phyloP scores from a whole-genome alignment of 805 yeast species.

The Monosporozyma servazzii region DNA sequence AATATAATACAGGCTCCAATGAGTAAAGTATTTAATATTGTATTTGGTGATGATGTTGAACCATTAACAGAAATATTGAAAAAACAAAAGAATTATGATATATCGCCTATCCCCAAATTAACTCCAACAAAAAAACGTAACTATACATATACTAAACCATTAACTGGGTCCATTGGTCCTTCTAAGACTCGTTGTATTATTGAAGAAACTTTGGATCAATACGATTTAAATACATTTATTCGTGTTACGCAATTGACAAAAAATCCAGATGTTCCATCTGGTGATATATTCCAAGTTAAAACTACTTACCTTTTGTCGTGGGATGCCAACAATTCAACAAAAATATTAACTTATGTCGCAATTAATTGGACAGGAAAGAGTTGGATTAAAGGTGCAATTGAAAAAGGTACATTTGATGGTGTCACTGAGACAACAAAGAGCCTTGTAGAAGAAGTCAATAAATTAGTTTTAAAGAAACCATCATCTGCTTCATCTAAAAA shows the following conservation, averaged over 20 bases:
- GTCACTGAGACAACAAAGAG: slow-evolving; percentile 50
- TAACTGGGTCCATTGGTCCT: slow-evolving; percentile 64
- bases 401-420: slow-evolving; percentile 64
- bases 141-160: slow-evolving; percentile 54
- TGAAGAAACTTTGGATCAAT: slow-evolving; percentile 46
- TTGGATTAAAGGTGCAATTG: slow-evolving; percentile 71
- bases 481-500: slow-evolving; percentile 8
- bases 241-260: slow-evolving; percentile 48
- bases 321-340: slow-evolving; percentile 50
- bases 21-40: slow-evolving; percentile 47
- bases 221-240: slow-evolving; percentile 40
- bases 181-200: slow-evolving; percentile 62
- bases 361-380: slow-evolving; percentile 69
- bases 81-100: slow-evolving; percentile 55
- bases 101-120: slow-evolving; percentile 39
- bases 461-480: slow-evolving; percentile 14
- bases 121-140: slow-evolving; percentile 35
- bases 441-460: slow-evolving; percentile 39
- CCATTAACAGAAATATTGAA: slow-evolving; percentile 38
- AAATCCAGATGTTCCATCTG: slow-evolving; percentile 81
- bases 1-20: slow-evolving; percentile 52
- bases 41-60: slow-evolving; percentile 53
- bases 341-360: slow-evolving; percentile 41
- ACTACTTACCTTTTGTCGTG: slow-evolving; percentile 53
- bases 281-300: slow-evolving; percentile 53